These are phyloP conservation scores for Teunomyces funiuensis DNA, from an alignment of 805 yeast species.

Conservation along the genomic window DNA sequence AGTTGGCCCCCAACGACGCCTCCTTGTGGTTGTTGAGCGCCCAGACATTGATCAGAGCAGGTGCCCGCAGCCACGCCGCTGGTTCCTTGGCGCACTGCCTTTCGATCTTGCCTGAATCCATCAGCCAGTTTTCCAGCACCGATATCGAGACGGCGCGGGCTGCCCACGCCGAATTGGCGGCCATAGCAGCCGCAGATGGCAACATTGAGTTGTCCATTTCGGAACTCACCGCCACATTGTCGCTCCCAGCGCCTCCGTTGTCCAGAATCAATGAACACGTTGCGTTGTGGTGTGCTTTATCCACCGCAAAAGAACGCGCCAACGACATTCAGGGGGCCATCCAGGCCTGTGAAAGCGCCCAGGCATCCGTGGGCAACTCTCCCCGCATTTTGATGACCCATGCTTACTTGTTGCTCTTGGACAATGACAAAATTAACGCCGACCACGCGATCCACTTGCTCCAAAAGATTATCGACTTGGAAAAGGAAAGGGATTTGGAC, in stretches of 20 bases:
- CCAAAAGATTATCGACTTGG: constrained; percentile 28
- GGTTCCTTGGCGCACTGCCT: constrained; percentile 48
- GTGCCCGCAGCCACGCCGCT: constrained; percentile 46
- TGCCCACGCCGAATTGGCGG: constrained; percentile 57
- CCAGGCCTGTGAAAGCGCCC: constrained; percentile 49
- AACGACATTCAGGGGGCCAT: constrained; percentile 51
- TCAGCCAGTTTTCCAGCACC: constrained; percentile 24
- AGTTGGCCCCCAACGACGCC: constrained; percentile 41
- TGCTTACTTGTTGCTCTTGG: constrained; percentile 47
- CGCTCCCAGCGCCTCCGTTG: constrained; percentile 50
- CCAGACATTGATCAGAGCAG: constrained; percentile 45
- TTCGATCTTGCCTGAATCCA: constrained; percentile 36
- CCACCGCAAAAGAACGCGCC: constrained; percentile 51
- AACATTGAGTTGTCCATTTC: constrained; percentile 49
- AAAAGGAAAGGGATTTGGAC: constrained; percentile 16
- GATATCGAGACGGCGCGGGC: constrained; percentile 51
- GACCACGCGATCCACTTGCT: constrained; percentile 36
- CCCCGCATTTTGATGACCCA: constrained; percentile 48
- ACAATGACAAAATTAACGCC: constrained; percentile 26
- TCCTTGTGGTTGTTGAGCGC: constrained; percentile 50
- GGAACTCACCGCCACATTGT: constrained; percentile 51
- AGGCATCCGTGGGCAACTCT: constrained; percentile 43
- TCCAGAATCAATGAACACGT: constrained; percentile 46
- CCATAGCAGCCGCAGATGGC: constrained; percentile 51
- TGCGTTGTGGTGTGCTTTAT: constrained; percentile 53